These are phyloP conservation scores for Corinectria fuckeliana DNA, from an alignment of 2,329 filamentous ascomycete genomes.

Conservation along the genomic window DNA sequence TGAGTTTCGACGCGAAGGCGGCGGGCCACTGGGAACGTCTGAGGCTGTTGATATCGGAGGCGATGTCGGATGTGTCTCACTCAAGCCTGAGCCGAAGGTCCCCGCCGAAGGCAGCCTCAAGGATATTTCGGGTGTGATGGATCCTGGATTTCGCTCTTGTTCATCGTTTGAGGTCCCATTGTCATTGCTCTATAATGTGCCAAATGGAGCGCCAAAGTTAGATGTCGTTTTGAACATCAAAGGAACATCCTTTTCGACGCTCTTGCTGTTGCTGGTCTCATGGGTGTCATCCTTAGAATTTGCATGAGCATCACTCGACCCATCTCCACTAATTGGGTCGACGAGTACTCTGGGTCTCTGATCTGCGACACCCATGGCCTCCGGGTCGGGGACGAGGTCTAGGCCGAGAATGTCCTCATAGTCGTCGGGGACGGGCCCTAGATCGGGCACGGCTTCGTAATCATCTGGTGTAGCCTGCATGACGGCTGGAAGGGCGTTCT, in stretches of 20 bases:
- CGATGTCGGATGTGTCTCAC: not conserved
- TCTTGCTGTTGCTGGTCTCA: slow-evolving; percentile 34
- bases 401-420: too few relatives aligned
- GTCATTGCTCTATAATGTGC: slow-evolving; percentile 37
- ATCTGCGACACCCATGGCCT: slow-evolving; percentile 16
- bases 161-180: not conserved
- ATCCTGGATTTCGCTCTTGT: not conserved
- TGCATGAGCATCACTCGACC: slow-evolving; percentile 28
- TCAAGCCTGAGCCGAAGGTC: slow-evolving; percentile 15
- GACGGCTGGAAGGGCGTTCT: slow-evolving; percentile 55
- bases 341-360: slow-evolving; percentile 12
- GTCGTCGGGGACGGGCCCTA: slow-evolving; percentile 20
- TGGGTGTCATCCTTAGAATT: slow-evolving; percentile 35
- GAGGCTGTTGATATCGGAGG: not conserved
- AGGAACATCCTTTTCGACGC: slow-evolving; percentile 51
- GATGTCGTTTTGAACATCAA: slow-evolving; percentile 53
- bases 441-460: too few relatives aligned
- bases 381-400: slow-evolving; percentile 24
- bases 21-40: not conserved
- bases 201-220: slow-evolving; percentile 58
- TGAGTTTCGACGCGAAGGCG: not conserved
- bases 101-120: not conserved
- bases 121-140: slow-evolving; percentile 8
- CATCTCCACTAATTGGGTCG: slow-evolving; percentile 32
- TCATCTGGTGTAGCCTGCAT: slow-evolving; percentile 45